A percentile compares a stretch with the other conserved stretches of the same genome.
Conservation (phyloP, 768 basidiomycete species). For the Amanita pallidorosea region DNA sequence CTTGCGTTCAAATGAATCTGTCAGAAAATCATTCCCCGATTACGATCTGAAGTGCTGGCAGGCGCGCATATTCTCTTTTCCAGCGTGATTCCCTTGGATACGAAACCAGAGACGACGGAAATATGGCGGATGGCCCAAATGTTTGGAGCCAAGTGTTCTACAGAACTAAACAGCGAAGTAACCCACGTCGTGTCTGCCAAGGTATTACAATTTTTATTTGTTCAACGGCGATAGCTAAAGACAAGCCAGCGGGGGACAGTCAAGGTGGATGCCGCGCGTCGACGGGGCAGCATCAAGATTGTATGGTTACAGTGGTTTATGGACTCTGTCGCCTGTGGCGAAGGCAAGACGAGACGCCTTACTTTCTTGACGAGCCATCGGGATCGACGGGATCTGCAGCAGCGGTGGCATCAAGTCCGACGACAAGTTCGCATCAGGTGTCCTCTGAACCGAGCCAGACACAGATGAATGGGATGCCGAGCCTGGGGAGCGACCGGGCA, state of each 20-base stretch:
- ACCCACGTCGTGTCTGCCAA: conserved; percentile 93
- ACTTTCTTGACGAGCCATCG: conserved; percentile 57
- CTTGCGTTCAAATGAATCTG: conserved; percentile 2
- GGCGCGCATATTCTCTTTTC: conserved; percentile 86
- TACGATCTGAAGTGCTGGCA: conserved; percentile 67
- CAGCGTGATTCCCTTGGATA: conserved; percentile 88
- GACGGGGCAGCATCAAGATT: conserved; percentile 67
- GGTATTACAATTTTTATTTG: conserved; percentile 26
- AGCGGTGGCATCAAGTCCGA: conserved; percentile 22
- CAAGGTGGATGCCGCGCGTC: conserved; percentile 80
- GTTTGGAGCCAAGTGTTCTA: conserved; percentile 80
- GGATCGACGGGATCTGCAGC: conserved; percentile 14
- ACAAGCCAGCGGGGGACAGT: conserved; percentile 66
- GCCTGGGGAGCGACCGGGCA: conserved; percentile 3
- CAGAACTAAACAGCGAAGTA: conserved; percentile 49
- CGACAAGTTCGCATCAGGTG: conserved; percentile 31
- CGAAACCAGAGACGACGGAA: conserved; percentile 66
- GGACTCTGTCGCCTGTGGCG: conserved; percentile 84
- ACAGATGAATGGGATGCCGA: conserved; percentile 45
- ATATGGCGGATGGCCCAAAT: conserved; percentile 79
- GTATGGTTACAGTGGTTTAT: conserved; percentile 88
- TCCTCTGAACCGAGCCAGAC: conserved; percentile 62
- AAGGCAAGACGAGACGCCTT: conserved; percentile 68
- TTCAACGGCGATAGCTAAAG: conserved; percentile 3
- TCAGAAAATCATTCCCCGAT: conserved; percentile 76